Conservation (phyloP, 2,329 filamentous ascomycete species). For the Ampelomyces quisqualis region DNA sequence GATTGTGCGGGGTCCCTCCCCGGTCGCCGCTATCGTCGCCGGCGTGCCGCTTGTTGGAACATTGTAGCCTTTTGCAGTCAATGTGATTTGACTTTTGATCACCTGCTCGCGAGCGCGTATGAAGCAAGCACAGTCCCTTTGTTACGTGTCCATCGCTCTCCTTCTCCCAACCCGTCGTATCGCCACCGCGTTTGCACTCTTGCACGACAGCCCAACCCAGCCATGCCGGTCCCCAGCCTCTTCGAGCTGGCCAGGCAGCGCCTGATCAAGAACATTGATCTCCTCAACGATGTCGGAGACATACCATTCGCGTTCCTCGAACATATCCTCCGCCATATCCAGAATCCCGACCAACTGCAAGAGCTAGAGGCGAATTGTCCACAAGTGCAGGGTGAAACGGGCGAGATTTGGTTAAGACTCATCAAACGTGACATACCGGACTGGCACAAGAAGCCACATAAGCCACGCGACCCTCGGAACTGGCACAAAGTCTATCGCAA, state of each 20-base stretch:
- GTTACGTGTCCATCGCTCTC: neutral
- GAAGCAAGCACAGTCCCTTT: too few species aligned
- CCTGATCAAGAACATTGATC: constrained; percentile 45
- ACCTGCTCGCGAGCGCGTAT: too few species aligned
- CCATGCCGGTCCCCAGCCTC: constrained; percentile 43
- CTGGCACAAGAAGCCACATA: constrained; percentile 63
- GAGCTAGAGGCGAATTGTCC: constrained; percentile 73
- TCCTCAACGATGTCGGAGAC: constrained; percentile 68
- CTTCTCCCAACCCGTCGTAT: neutral
- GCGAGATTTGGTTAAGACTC: constrained; percentile 74
- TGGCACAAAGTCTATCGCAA: constrained; percentile 76
- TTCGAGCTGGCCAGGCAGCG: constrained; percentile 44
- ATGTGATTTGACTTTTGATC: too few species aligned
- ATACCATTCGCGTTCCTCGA: constrained; percentile 67
- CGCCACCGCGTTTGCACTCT: neutral
- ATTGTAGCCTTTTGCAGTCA: constrained; percentile 6
- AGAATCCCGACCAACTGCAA: constrained; percentile 70
- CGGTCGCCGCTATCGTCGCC: constrained; percentile 6
- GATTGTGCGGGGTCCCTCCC: neutral
- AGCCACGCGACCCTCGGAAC: constrained; percentile 63
- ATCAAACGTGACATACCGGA: constrained; percentile 75
- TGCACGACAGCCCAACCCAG: constrained; percentile 3
- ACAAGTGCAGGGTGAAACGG: constrained; percentile 69
- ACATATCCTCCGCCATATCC: constrained; percentile 69
- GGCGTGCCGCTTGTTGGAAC: constrained; percentile 6